Evolutionary conservation across 805 yeast species (phyloP), one percentile per base, ranked within the genome.

Genomic region (Lachancea sp.): DNA sequence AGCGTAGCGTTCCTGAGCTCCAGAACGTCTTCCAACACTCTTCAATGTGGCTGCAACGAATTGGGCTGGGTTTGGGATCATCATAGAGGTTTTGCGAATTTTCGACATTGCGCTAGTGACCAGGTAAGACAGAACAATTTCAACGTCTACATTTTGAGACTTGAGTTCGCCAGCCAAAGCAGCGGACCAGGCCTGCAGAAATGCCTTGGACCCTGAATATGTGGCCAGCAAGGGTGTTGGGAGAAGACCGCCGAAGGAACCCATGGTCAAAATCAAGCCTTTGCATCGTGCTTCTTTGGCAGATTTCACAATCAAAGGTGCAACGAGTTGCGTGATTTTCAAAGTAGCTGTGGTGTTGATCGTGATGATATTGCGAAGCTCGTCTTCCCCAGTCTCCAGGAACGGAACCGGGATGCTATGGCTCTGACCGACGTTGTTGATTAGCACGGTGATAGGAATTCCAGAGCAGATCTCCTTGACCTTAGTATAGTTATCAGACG

Each of bases 31-130:
- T 19, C 97, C 97, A 49, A 82, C 77, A 45, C 75, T 72, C 38
- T 68, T 68, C 57, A 93, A 74, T 6, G 86, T 74, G 16, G 93
- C 68, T n/a, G 69, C 62, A 36, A 93, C 99, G 66, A 93, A 93
- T 20, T 62, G 61, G 62, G 78, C 77, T 45, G 98, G 95, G 57
- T 70, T 81, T 49, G 99, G 99, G 58, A 90, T 85, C 55, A 80
- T 56, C 30, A 73, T 62, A 18, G 95, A 82, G 10, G 93, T 62
- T 58, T 83, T 80, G 67, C 82, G 82, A 58, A 93, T 79, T 73
- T 93, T 93, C 37, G 97, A 90, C 97, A 93, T 89, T 50, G 95
- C 85, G 29, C 96, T 85, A 5, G 96, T 84, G 34, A 93, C 98
- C 56, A 93, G 73, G 66, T 93, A 93, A 9, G 96, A 86, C 37